These are phyloP conservation scores for Colletotrichum gloeosporioides DNA, from an alignment of 2,329 filamentous ascomycete genomes.

Conservation along the genomic window DNA sequence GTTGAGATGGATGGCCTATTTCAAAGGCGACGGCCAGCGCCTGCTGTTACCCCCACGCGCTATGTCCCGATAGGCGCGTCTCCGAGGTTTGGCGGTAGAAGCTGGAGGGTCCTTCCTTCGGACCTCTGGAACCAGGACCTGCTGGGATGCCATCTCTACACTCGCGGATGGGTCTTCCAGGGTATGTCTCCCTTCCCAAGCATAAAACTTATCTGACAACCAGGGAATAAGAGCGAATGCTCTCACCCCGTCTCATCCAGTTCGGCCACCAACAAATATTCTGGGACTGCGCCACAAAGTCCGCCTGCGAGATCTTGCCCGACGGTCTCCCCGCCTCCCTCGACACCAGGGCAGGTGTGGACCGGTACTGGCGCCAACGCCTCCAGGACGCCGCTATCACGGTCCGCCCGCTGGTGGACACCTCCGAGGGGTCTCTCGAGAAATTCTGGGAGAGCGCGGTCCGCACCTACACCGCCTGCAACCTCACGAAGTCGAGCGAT, in stretches of 20 bases:
- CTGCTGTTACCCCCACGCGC: not conserved
- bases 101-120: not conserved
- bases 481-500: conserved; percentile 20
- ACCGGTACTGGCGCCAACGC: not conserved
- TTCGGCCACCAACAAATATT: conserved; percentile 24
- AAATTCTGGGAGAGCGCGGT: conserved; percentile 25
- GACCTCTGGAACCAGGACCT: conserved; percentile 2
- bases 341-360: not conserved
- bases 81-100: not conserved
- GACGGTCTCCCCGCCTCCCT: conserved; percentile 17
- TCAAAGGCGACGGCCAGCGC: not conserved
- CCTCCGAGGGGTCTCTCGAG: not conserved
- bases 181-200: not conserved
- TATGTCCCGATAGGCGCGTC: not conserved
- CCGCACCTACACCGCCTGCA: conserved; percentile 22
- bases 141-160: not conserved
- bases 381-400: not conserved
- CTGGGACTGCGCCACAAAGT: conserved; percentile 28
- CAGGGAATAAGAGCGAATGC: conserved; percentile 14
- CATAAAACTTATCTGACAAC: not conserved
- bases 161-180: conserved; percentile 15
- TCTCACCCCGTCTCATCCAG: conserved; percentile 26
- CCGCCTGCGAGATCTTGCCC: conserved; percentile 24
- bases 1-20: not conserved
- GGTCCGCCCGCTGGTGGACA: not conserved